Base-by-base conservation (phyloP, 371 early-diverging fungal species). In the Rhizopus sp. region DNA sequence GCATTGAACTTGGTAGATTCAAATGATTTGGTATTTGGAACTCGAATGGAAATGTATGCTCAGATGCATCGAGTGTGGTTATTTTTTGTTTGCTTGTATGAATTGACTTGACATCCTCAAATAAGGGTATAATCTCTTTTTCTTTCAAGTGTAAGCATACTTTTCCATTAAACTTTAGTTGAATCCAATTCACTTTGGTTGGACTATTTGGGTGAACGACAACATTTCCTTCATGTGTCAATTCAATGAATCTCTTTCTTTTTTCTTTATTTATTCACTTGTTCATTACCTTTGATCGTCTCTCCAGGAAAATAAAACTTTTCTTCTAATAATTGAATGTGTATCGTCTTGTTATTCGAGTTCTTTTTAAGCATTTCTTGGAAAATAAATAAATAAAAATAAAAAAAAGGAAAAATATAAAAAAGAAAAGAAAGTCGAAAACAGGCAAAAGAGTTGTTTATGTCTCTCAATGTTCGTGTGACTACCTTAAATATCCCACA, bases 221-320 rank as follows among this genome's bases (percentile, higher is more conserved):
- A 15, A 79, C 71, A 42, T 60, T 44, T 15, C 80, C 80, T 79
- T 55, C 23, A 23, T 23, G 23, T 23, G 23, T 23, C 23, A 23
- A 13, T 15, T 29, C 17, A 30, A 39, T 16, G 3, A 17, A n/a
- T 7, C 23, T 41, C 12, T 38, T 29, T 30, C 32, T 46, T 33
- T 31, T 41, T 45, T 16, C n/a, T n/a, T n/a, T 7, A 42, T 16
- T 15, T 1, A 17, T 13, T 5, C 16, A 0, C 4, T 7, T 34
- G 10, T 45, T 31, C 40, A 13, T 31, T 68, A 77, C 80, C 80
- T 73, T 72, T 69, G 12, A 80, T 72, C 4, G 65, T 60, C 41
- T 80, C 75, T 12, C 75, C 71, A 50, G 77, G 77, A 60, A 80
- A 80, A 57, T 76, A 80, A 52, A 70, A 80, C 55, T 74, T 76